Conservation (phyloP, 257 asterid genomes). For the Apocynum venetum region DNA sequence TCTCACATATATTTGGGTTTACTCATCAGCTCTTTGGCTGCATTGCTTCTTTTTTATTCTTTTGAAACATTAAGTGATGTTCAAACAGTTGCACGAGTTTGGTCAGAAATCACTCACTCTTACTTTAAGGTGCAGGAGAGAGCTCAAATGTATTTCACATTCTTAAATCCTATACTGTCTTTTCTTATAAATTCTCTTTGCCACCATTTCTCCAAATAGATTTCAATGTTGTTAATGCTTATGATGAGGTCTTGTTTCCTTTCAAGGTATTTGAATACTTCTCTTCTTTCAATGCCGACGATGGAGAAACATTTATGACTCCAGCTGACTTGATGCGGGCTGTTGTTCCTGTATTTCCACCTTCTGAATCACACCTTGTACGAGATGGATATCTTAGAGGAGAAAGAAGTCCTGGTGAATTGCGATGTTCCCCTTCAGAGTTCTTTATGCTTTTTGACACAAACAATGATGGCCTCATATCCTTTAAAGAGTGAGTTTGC, state of each 20-base stretch:
- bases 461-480: conserved; percentile 70
- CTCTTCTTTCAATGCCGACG: conserved; percentile 52
- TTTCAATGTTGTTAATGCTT: neutral
- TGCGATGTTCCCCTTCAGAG: conserved; percentile 69
- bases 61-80: neutral
- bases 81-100: neutral
- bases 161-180: neutral
- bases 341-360: conserved; percentile 93
- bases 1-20: neutral
- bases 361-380: conserved; percentile 79
- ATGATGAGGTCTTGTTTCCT: conserved; percentile 11
- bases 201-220: neutral
- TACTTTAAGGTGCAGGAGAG: neutral
- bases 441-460: conserved; percentile 94
- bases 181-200: neutral
- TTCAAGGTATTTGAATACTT: conserved; percentile 78
- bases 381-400: conserved; percentile 92
- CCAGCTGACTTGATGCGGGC: conserved; percentile 97
- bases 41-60: neutral
- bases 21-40: neutral
- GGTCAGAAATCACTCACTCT: neutral
- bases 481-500: conserved; percentile 76
- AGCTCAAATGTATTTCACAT: conserved; percentile 1
- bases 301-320: conserved; percentile 74
- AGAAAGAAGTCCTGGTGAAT: conserved; percentile 82